A percentile compares a stretch with the other conserved stretches of the same genome.
Evolutionary conservation across 2,329 filamentous ascomycete genomes (phyloP).

Genomic region (Cyphellophora attinorum): DNA sequence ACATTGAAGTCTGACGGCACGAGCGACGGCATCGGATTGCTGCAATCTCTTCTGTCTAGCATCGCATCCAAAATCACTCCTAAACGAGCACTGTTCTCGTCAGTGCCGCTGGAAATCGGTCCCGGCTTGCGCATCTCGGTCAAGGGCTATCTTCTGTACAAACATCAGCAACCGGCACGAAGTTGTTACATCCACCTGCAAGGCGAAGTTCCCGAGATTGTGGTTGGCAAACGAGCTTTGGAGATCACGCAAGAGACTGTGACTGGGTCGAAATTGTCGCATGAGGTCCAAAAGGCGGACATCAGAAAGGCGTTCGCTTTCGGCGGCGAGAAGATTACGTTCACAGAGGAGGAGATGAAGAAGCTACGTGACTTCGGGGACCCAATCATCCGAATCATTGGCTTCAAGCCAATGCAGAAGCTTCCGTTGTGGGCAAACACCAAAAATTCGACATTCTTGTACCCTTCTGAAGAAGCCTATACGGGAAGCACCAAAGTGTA

Average conservation of each 20-base stretch:
- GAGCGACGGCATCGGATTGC: conserved; percentile 65
- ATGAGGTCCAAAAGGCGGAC: conserved; percentile 70
- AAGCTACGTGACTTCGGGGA: conserved; percentile 70
- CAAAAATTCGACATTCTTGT: conserved; percentile 84
- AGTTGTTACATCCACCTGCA: conserved; percentile 83
- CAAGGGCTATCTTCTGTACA: conserved; percentile 84
- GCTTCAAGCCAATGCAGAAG: conserved; percentile 73
- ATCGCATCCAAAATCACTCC: conserved; percentile 85
- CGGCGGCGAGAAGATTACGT: conserved; percentile 79
- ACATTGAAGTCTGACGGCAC: conserved; percentile 54
- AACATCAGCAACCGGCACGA: conserved; percentile 69
- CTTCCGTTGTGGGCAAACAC: conserved; percentile 77
- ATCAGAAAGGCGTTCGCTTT: conserved; percentile 93
- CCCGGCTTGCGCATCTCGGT: conserved; percentile 79
- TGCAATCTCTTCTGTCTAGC: conserved; percentile 72
- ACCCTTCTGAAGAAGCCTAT: conserved; percentile 81
- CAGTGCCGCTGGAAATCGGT: conserved; percentile 77
- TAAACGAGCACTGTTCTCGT: conserved; percentile 76
- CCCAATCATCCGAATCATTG: conserved; percentile 77
- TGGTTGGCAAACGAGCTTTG: conserved; percentile 60
- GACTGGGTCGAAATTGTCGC: no score
- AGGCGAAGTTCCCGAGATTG: conserved; percentile 77
- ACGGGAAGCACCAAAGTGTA: conserved; percentile 90
- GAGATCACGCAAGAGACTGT: conserved; percentile 63
- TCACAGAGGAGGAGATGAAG: conserved; percentile 74